Percentiles rank a stretch among this genome's conserved stretches.
phyloP scores from a whole-genome alignment of 176 grass and related monocot species.

The Elymus sibiricus region DNA sequence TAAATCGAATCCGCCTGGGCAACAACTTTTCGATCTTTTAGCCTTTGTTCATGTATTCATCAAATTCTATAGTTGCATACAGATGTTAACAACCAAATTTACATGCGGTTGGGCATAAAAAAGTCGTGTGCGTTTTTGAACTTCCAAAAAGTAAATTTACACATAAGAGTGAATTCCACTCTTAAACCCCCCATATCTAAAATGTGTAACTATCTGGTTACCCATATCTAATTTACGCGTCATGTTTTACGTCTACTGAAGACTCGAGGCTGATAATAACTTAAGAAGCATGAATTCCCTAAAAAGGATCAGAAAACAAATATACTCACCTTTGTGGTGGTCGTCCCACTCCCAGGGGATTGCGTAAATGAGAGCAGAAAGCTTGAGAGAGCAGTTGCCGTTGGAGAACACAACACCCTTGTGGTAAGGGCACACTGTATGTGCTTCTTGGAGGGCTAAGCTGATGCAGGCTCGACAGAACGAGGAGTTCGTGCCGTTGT shows the following conservation, averaged over 20 bases:
- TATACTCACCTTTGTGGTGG: background rate
- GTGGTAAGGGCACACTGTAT: background rate
- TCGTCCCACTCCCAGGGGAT: no score
- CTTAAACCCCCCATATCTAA: background rate
- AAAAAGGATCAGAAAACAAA: background rate
- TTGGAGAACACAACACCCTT: background rate
- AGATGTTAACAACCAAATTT: background rate
- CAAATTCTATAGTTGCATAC: background rate
- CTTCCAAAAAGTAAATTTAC: background rate
- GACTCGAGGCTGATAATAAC: background rate
- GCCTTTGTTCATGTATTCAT: background rate
- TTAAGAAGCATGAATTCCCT: background rate
- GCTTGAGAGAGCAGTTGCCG: conserved; percentile 1
- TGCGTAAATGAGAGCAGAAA: background rate
- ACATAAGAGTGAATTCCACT: background rate
- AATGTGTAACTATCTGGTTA: background rate
- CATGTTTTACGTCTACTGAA: background rate
- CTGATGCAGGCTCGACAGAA: background rate
- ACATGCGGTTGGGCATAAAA: background rate
- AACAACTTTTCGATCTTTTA: background rate
- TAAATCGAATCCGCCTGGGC: background rate
- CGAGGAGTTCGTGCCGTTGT: background rate
- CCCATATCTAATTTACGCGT: background rate
- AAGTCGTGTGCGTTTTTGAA: background rate
- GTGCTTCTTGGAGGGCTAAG: background rate